Conservation (phyloP, 306 rosid species). For the Castanea sativa region DNA sequence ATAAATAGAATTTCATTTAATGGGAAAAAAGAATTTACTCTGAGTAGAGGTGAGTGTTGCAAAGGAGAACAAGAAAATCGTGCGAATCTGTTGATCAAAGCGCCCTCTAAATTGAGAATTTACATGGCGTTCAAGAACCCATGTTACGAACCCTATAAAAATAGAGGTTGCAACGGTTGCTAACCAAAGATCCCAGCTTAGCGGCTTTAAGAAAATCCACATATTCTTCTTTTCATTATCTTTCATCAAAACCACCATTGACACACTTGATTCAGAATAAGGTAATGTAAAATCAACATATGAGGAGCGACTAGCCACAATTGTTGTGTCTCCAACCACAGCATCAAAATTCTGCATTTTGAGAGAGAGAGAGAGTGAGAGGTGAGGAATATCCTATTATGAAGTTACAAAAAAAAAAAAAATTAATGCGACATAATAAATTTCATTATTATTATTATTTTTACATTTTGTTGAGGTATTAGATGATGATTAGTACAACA, state of each 20-base stretch:
- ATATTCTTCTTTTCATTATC: neutral
- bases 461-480: too few species aligned
- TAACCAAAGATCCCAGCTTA: conserved; percentile 32
- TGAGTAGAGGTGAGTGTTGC: conserved; percentile 9
- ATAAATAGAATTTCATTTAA: too few species aligned
- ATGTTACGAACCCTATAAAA: conserved; percentile 28
- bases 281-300: conserved; percentile 16
- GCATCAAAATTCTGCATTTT: conserved; percentile 15
- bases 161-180: conserved; percentile 26
- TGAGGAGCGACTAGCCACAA: neutral
- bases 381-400: too few species aligned
- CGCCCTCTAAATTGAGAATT: conserved; percentile 37
- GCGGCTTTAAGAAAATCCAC: conserved; percentile 45
- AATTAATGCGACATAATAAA: too few species aligned
- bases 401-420: too few species aligned
- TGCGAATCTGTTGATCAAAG: conserved; percentile 30
- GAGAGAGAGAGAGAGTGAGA: too few species aligned
- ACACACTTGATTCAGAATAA: neutral
- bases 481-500: too few species aligned
- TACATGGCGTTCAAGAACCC: conserved; percentile 36
- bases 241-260: neutral
- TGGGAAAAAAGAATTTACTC: too few species aligned
- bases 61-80: conserved; percentile 43
- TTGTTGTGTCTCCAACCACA: conserved; percentile 22
- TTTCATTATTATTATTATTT: too few species aligned